These are phyloP conservation scores for Stramenopiles sp. DNA, from an alignment of 352 stramenopile genomes.

Conservation along the genomic window DNA sequence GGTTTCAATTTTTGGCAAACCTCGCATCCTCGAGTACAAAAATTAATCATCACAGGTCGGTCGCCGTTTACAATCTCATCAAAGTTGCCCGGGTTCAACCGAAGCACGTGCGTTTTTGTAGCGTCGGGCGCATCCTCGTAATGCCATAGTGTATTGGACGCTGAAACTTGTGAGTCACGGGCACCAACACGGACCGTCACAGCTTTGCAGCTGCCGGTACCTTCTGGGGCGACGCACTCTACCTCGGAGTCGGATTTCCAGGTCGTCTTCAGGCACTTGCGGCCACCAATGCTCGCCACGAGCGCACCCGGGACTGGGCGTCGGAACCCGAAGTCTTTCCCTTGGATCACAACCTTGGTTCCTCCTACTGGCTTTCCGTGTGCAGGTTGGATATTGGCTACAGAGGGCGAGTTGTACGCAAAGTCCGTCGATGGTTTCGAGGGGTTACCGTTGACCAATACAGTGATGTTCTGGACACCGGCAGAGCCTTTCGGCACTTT, in stretches of 20 bases:
- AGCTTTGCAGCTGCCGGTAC: background rate
- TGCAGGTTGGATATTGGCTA: background rate
- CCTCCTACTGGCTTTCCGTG: background rate
- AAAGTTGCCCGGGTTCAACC: background rate
- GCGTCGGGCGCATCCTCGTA: background rate
- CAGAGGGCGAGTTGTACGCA: background rate
- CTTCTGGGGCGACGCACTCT: background rate
- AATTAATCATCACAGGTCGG: background rate
- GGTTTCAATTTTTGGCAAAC: background rate
- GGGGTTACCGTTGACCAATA: background rate
- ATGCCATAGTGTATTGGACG: background rate
- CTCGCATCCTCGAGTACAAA: background rate
- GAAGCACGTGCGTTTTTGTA: background rate
- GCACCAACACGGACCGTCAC: background rate
- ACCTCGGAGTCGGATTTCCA: background rate
- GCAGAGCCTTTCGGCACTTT: background rate
- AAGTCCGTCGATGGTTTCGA: background rate
- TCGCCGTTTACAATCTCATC: background rate
- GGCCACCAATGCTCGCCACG: background rate
- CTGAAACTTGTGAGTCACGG: background rate
- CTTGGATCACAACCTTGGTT: slow-evolving; percentile 7
- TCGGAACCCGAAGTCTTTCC: background rate
- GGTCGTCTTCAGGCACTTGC: background rate
- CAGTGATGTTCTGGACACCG: background rate
- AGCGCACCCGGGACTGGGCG: background rate